Evolutionary conservation across 2,329 filamentous ascomycete genomes (phyloP), one percentile per base, ranked within the genome.

Genomic region (Microsporum canis): DNA sequence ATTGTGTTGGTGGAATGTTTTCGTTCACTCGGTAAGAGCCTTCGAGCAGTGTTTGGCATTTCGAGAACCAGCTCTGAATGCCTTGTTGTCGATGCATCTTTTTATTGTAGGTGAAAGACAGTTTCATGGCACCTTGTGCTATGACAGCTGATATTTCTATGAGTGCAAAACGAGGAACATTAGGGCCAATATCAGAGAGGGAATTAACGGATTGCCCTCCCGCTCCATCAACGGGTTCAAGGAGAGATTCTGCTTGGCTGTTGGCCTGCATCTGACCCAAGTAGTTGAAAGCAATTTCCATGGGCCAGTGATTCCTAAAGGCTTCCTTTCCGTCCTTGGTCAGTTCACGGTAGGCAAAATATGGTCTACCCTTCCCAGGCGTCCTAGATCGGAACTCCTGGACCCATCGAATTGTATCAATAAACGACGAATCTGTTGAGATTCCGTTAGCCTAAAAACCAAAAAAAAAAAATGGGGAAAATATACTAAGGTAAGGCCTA

Each of bases 211-310:
- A 63, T 29, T 64, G 60, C 12, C 59, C 62, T 5, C 60, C 63
- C 38, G 45, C 57, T n/a, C 60, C 60, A 33, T 51, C 61, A 41
- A 60, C 56, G 2, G 60, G 60, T 33, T 62, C 60, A 12, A 64
- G 63, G 7, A 80, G 68, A n/a, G 75, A 76, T 62, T 76, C 75
- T 3, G 71, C 66, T 61, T 75, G 68, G 61, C 79, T 77, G 3
- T 78, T 65, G 66, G 80, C 77, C 65, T 78, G 70, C 58, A 71
- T 69, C 39, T 70, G 66, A 0, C 70, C 71, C 60, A 72, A 74
- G 61, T 75, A 76, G 63, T 74, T 77, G 69, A 79, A 77, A 1
- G 69, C 68, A 17, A 76, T 69, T 60, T 76, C 75, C 68, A 76
- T 73, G 0, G 76, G 77, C 67, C 71, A 75, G 31, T 76, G 76